phyloP scores from a whole-genome alignment of 2,329 filamentous ascomycete species.

The Aspergillus felis region DNA sequence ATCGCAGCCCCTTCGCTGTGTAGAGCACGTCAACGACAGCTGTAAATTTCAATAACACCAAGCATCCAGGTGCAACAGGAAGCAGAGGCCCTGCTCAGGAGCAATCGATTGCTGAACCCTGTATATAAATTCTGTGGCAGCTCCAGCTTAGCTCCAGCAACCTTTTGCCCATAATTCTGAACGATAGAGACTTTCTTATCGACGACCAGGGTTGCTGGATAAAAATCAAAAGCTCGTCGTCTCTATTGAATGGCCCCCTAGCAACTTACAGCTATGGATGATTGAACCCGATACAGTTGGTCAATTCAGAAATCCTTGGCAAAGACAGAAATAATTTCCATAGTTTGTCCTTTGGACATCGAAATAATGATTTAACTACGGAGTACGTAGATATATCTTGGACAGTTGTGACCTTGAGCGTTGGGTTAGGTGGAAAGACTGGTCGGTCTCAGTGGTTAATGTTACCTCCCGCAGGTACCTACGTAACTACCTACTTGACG shows the following conservation, averaged over 20 bases:
- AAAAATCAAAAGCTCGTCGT: background rate
- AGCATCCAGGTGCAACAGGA: no score
- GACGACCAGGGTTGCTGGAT: background rate
- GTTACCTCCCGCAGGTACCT: background rate
- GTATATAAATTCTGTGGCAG: background rate
- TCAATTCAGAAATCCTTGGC: background rate
- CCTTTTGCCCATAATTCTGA: background rate
- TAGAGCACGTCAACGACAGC: background rate
- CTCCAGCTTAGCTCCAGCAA: background rate
- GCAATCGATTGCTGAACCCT: no score
- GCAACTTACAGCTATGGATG: background rate
- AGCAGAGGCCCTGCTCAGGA: no score
- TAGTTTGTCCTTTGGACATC: background rate
- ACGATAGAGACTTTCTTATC: background rate
- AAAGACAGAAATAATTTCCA: background rate
- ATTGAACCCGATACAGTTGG: background rate
- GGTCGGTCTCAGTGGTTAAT: slow-evolving; percentile 1
- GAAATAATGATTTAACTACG: no score
- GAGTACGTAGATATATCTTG: background rate
- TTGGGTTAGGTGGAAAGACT: background rate
- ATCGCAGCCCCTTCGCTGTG: background rate
- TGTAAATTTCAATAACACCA: no score
- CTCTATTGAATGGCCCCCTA: background rate
- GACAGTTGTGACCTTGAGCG: background rate
- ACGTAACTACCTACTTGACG: no score